Percentiles rank a stretch among this genome's conserved stretches.
Evolutionary conservation across 2,329 filamentous ascomycete genomes (phyloP).

Genomic region (Magnaporthales sp.): DNA sequence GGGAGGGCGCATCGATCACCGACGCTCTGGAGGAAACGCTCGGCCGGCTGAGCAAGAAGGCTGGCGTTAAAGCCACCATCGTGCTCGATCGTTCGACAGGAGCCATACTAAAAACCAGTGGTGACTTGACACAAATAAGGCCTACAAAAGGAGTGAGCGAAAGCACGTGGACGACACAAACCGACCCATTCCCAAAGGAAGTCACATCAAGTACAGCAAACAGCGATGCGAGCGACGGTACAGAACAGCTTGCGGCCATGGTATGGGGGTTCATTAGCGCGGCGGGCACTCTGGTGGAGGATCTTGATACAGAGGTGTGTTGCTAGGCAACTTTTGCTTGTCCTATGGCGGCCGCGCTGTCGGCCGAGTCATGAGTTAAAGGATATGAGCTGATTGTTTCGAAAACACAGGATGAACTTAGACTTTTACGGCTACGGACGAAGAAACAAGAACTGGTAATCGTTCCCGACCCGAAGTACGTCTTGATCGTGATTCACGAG

Average conservation of each 20-base stretch:
- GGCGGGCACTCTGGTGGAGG: conserved; percentile 61
- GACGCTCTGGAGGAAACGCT: conserved; percentile 59
- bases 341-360: background rate
- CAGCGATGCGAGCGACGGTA: conserved; percentile 35
- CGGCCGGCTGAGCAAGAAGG: conserved; percentile 64
- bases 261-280: conserved; percentile 68
- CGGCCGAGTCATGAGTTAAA: background rate
- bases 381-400: background rate
- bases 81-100: conserved; percentile 65
- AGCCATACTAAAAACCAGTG: conserved; percentile 66
- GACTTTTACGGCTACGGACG: conserved; percentile 67
- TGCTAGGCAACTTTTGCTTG: background rate
- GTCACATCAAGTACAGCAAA: background rate
- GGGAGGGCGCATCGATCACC: conserved; percentile 23
- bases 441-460: conserved; percentile 81
- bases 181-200: background rate
- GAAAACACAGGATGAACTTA: conserved; percentile 57
- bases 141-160: conserved; percentile 20
- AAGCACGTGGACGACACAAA: conserved; percentile 22
- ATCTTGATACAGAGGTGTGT: conserved; percentile 60
- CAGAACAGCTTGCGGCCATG: conserved; percentile 66
- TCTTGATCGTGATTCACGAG: conserved; percentile 73
- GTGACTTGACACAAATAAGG: conserved; percentile 53
- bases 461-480: conserved; percentile 70
- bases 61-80: conserved; percentile 70